Evolutionary conservation across 495 filamentous ascomycete genomes (phyloP), one percentile per base, ranked within the genome.

Genomic region (Neurospora sublineolata): DNA sequence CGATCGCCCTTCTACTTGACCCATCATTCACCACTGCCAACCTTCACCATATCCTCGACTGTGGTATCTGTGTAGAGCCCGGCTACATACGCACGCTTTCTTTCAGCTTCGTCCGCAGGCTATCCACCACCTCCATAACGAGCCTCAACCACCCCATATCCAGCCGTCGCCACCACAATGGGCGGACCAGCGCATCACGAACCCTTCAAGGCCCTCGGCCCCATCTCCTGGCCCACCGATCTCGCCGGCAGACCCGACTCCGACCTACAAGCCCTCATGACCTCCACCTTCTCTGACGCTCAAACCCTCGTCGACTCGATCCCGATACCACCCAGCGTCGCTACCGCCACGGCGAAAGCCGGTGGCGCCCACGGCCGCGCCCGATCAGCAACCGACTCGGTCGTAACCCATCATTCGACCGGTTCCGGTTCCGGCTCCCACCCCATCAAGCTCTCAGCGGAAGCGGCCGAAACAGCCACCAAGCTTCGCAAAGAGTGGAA

Each of bases 401-500:
- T 78, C 72, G 73, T 79, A 30, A 52, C 67, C 37, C 37, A 73
- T 6, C 40, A 41, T 3, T 6, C 40, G 3, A 16, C 16, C 16
- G 18, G 16, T 41, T 18, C 16, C 37, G 40, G 33, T 46, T 23
- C 37, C 60, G 23, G 20, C 36, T 16, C 16, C 37, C 70, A 11
- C 42, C 46, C 38, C 44, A n/a, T 23, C 18, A 68, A 44, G 78
- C 85, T 14, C 42, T 36, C 27, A 12, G 23, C 67, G 8, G 67
- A 68, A 37, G 70, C 69, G 23, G 68, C 78, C 23, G 76, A 79
- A 3, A 68, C 60, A 3, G 71, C 77, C 10, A 52, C 67, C 9
- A 71, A 79, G n/a, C 77, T 97, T 10, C 90, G 89, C 68, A 90
- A 91, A 70, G 86, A 92, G 84, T 98, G 94, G 94, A 97, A 95